Base-by-base conservation (phyloP, 306 rosid genomes). In the Castanea mollissima region DNA sequence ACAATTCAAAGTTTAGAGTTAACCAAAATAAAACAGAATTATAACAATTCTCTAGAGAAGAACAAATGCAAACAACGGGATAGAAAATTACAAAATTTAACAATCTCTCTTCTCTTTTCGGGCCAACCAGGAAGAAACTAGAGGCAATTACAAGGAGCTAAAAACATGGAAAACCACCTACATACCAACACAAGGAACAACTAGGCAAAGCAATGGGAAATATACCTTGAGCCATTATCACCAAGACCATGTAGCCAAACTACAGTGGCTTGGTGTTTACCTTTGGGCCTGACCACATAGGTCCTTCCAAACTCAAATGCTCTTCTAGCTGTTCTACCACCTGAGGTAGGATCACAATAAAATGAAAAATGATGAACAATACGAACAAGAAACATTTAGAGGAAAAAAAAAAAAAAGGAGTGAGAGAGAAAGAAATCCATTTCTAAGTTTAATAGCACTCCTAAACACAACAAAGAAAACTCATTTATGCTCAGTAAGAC, bases 221-320 rank as follows among this genome's bases (percentile, higher is more conserved):
- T 73, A 83, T 57, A 95, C 99, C 99, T 95, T 77, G 99, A 85
- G 83, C 99, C 99, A 85, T 95, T 93, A 81, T 95, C 99, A 27
- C 99, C 99, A n/a, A 95, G 98, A 75, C 99, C 99, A 78, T 93
- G 99, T 46, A 95, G 89, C 99, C 99, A 95, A 80, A 95, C 97
- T 71, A 95, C 84, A 18, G 99, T 95, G 76, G 99, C 99, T 88
- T 91, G 99, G 87, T 95, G 99, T 91, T 86, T 95, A 60, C 97
- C 99, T 83, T 93, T 95, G 78, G 99, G 99, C 88, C 88, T 90
- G 55, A 95, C 98, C 57, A 93, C 99, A 81, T 95, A 88, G 34
- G 99, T 95, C 86, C 90, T 90, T 74, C 99, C 99, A 90, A 88
- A 95, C 85, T 95, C 97, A 85, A 86, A 79, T 21, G 71, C 90